Base-by-base conservation (phyloP, 2,329 filamentous ascomycete species). In the Aspergillus aculeatinus region DNA sequence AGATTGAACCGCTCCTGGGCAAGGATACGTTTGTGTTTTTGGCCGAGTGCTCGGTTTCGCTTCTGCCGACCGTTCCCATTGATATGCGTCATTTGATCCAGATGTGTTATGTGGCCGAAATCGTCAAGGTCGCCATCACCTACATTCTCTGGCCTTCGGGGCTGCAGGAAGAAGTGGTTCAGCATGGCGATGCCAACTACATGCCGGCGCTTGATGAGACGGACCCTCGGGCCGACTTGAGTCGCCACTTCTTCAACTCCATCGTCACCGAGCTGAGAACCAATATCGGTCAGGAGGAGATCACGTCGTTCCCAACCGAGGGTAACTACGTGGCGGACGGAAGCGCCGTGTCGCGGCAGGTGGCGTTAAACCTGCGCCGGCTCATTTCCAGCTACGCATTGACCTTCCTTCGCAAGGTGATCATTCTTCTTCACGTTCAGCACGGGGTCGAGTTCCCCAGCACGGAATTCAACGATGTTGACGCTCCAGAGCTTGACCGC, bases 81-180 rank as follows among this genome's bases (percentile, higher is more conserved):
- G 90, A 96, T 58, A 86, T 96, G 48, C 85, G 88, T 47, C 90
- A 96, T 73, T 76, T 98, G 55, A 77, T 98, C 53, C 87, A 89
- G 42, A 80, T 98, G 50, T 97, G 92, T 77, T 97, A 96, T 72
- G 83, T 96, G 58, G 91, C 91, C 2, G 95, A 99, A 76, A 87
- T 99, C 59, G 87, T 96, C 61, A 96, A 96, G 77, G 87, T 92
- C 5, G 83, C 92, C 16, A 72, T 87, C 14, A 81, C 83, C 7
- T 85, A 85, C 69, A 76, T 78, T 42, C 66, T 77, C 23, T 75
- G 75, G 60, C 74, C 77, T 5, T 59, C 73, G 4, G 75, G 70
- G 0, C 61, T 79, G 51, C 74, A 73, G 60, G 71, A 74, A 53
- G 74, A 74, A 56, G 55, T 76, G 33, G 65, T 67, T 5, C 63